Evolutionary conservation across 2,329 filamentous ascomycete genomes (phyloP), one percentile per base, ranked within the genome.

Genomic region (Amauroascus verrucosus): DNA sequence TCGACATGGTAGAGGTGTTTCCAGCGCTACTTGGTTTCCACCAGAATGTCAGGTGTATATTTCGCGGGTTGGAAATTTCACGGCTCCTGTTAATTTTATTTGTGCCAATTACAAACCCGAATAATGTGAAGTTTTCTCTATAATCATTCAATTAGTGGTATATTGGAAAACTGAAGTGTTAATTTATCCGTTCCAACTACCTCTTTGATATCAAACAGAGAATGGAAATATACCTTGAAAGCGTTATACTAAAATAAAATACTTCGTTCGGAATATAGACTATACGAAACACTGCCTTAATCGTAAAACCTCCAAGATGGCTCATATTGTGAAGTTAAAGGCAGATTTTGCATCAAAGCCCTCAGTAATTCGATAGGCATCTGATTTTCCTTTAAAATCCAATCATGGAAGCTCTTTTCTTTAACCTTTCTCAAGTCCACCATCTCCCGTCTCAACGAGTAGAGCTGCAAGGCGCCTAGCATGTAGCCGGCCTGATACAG

Each of bases 401-500:
- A 60, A 60, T 82, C 77, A 59, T 83, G 77, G 48, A 81, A 82
- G 44, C 72, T 65, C 63, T 77, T 81, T 62, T 82, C 78, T 0
- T 59, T 59, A 57, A 76, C 65, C 28, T 58, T 48, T 0, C 67
- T 70, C 1, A 49, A 56, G 0, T 65, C 65, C 2, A 82, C 59
- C 1, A 75, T 63, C 63, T 82, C 77, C 11, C 71, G 65, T 1
- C 78, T 66, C 55, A 83, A 60, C 3, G 69, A 65, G 60, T 75
- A 74, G 8, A 82, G 61, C 62, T 82, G 79, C 60, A 83, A 62
- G 0, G 79, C 79, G 0, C 80, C 79, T 0, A 82, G 65, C 72
- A 82, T 76, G 61, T 82, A 82, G 0, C 75, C 79, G 0, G 76
- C 76, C 63, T 82, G 79, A 57, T 82, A 82, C 6, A 82, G 60